These are phyloP conservation scores for Cryptococcus hybrid DNA, from an alignment of 1,284 basidiomycete species.

Conservation along the genomic window DNA sequence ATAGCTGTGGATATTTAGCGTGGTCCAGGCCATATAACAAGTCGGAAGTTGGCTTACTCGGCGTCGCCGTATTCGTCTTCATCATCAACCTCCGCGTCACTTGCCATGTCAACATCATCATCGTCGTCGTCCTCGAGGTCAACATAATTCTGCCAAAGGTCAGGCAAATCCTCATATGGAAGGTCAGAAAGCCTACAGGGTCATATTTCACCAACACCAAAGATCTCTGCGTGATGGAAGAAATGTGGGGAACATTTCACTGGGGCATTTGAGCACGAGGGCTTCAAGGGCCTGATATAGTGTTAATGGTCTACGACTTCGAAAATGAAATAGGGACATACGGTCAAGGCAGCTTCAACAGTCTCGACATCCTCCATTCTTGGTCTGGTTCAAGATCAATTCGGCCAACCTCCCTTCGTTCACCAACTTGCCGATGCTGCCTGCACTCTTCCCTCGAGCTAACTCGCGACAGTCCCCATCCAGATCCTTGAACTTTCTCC, in stretches of 20 bases:
- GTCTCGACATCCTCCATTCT: slow-evolving; percentile 39
- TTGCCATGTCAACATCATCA: slow-evolving; percentile 54
- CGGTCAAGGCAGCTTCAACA: slow-evolving; percentile 40
- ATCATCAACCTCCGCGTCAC: slow-evolving; percentile 46
- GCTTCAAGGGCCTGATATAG: slow-evolving; percentile 70
- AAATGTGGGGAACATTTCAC: slow-evolving; percentile 71
- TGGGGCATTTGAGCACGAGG: slow-evolving; percentile 75
- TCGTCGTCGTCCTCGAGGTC: slow-evolving; percentile 64
- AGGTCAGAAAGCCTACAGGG: slow-evolving; percentile 61
- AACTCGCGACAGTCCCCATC: slow-evolving; percentile 34
- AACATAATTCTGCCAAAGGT: slow-evolving; percentile 70
- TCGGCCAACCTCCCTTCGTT: slow-evolving; percentile 29
- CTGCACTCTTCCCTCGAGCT: slow-evolving; percentile 31
- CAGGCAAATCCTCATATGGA: background rate
- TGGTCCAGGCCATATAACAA: background rate
- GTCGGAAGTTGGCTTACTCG: slow-evolving; percentile 55
- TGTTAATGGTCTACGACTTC: background rate
- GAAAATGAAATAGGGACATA: slow-evolving; percentile 8
- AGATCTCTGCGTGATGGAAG: slow-evolving; percentile 65
- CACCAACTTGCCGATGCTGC: slow-evolving; percentile 29
- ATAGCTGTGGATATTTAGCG: slow-evolving; percentile 58
- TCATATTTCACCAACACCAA: slow-evolving; percentile 86
- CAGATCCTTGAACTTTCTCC: slow-evolving; percentile 32
- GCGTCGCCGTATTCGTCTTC: slow-evolving; percentile 65
- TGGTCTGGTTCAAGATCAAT: slow-evolving; percentile 26